These are phyloP conservation scores for Cutaneotrichosporon spelunceum DNA, from an alignment of 1,284 basidiomycete genomes.

Conservation along the genomic window DNA sequence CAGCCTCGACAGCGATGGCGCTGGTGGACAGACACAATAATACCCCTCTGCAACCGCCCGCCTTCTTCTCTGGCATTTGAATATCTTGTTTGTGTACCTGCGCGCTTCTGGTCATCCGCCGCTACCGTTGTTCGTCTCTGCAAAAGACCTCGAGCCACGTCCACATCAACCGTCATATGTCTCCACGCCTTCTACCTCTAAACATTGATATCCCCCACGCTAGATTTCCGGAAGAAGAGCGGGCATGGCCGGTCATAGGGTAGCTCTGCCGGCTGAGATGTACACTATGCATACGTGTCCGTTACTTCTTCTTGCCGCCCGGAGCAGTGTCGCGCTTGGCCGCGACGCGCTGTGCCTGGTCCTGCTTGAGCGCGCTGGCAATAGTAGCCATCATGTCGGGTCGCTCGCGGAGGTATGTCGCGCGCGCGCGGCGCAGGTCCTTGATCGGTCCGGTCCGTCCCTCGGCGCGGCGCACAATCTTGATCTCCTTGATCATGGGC, in stretches of 20 bases:
- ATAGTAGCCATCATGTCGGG: conserved; percentile 47
- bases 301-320: conserved; percentile 1
- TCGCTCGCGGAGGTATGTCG: conserved; percentile 49
- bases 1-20: conserved; percentile 25
- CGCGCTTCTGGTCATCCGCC: background rate
- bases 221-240: conserved; percentile 7
- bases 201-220: conserved; percentile 16
- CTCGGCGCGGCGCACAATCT: conserved; percentile 55
- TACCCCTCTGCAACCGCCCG: background rate
- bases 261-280: conserved; percentile 17
- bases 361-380: conserved; percentile 44
- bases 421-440: conserved; percentile 44
- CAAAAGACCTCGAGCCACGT: background rate
- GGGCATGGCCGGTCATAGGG: conserved; percentile 8
- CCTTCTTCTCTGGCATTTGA: conserved; percentile 14
- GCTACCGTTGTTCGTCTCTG: background rate
- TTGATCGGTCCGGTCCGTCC: conserved; percentile 37
- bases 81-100: conserved; percentile 11
- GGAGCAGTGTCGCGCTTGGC: conserved; percentile 2
- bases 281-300: conserved; percentile 28
- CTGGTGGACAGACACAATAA: conserved; percentile 5
- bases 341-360: conserved; percentile 15
- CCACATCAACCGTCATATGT: conserved; percentile 12
- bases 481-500: conserved; percentile 80
- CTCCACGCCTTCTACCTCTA: conserved; percentile 1